phyloP scores from a whole-genome alignment of 345 rosid species.

The Populus alba region DNA sequence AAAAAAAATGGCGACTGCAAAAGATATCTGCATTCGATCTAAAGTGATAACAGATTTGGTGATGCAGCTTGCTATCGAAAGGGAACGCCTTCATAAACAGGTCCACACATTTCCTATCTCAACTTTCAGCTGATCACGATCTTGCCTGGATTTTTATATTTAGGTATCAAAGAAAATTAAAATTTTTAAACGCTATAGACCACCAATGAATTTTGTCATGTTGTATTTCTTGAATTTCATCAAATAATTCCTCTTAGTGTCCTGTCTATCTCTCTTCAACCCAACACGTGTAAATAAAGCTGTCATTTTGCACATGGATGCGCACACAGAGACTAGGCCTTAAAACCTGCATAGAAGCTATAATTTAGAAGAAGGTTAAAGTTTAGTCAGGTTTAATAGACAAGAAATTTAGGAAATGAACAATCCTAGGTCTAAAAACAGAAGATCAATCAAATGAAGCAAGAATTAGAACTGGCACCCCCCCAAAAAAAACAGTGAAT shows the following conservation, averaged over 20 bases:
- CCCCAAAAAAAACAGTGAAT: not conserved
- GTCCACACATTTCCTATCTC: conserved; percentile 27
- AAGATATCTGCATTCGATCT: conserved; percentile 61
- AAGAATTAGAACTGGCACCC: not conserved
- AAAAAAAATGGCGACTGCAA: conserved; percentile 55
- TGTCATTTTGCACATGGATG: not conserved
- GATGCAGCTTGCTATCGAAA: conserved; percentile 68
- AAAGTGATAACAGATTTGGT: conserved; percentile 75
- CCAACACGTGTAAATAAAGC: not conserved
- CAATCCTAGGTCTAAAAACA: not conserved
- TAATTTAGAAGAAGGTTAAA: not conserved
- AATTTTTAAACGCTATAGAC: not conserved
- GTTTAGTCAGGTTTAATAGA: not conserved
- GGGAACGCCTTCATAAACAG: conserved; percentile 89
- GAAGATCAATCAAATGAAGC: not conserved
- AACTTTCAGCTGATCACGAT: not conserved
- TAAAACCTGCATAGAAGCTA: not conserved
- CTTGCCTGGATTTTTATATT: not conserved
- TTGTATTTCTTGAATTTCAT: not conserved
- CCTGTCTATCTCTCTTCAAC: not conserved
- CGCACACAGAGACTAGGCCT: too few relatives aligned
- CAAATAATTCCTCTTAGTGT: not conserved
- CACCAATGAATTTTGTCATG: not conserved
- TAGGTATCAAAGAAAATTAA: not conserved
- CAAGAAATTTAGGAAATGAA: not conserved